Base-by-base conservation (phyloP, 352 stramenopile species). In the Globisporangium recalcitrans region DNA sequence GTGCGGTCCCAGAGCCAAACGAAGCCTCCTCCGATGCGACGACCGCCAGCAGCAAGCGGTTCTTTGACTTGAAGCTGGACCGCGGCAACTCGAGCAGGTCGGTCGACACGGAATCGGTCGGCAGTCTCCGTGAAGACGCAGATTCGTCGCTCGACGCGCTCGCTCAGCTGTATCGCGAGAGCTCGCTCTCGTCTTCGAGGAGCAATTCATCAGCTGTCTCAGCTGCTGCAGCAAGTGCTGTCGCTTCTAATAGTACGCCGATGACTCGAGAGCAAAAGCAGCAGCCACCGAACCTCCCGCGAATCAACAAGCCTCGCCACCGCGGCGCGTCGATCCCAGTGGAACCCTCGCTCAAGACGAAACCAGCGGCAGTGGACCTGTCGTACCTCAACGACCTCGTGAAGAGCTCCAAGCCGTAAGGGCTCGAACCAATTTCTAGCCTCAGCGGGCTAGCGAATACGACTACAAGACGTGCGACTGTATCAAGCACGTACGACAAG, bases 301-400 rank as follows among this genome's bases (percentile, higher is more conserved):
- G 62, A 24, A 51, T 63, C 47, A 42, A 67, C 66, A 21, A 67
- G 58, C 19, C 67, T 38, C 13, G 40, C n/a, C 21, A 52, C 2
- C 52, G 60, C 0, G 60, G 60, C 7, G 31, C 52, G 42, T 65
- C 60, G 38, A 19, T 61, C 27, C 32, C 56, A 8, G 24, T 11
- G 2, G 40, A 61, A 14, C 64, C 68, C 40, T 48, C 64, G 4
- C 62, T 72, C 21, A 54, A 66, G 31, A 62, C 49, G 34, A 73
- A 72, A 10, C 34, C 64, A 14, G 69, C 71, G 44, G 70, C 65
- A 3, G 70, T 84, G 32, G 75, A 84, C 31, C 51, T 84, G 42
- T 84, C 75, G 63, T 84, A 84, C 67, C 65, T 84, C 22, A 67
- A 65, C 32, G 66, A 71, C 49, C 65, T 84, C 47, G 73, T 82